Base-by-base conservation (phyloP, 75 land plant species). In the Pinus taeda region DNA sequence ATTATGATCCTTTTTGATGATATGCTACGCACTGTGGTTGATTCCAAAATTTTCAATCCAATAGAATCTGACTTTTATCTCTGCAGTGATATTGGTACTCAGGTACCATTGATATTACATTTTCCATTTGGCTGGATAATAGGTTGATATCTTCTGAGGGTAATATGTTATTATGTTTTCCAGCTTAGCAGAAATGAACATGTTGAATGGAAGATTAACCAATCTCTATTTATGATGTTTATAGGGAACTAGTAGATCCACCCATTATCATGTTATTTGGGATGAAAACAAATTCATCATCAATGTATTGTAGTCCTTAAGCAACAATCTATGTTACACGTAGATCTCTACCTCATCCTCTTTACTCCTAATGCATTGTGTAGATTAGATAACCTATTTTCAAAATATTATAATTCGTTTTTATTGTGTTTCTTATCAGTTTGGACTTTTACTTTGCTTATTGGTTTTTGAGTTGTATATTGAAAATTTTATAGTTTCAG, bases 221-320 rank as follows among this genome's bases (percentile, higher is more conserved):
- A 26, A 55, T 73, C 2, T 22, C 3, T 3, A 6, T 53, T 53
- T 39, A 49, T 14, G 6, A 22, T 33, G 3, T 24, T 67, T 71
- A 21, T 80, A 95, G 95, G 98, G 98, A 56, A 95, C 95, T 3
- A 95, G 95, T 79, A 74, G 98, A 36, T 95, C 98, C 29, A 95
- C 93, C 0, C 98, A 95, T 84, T 95, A 95, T 76, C 98, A 96
- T 84, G 98, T 96, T 9, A 85, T 96, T 13, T 96, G 94, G 97
- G 98, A 96, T 86, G 98, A 93, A 71, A 96, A 96, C 84, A 87
- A 88, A 39, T 93, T 96, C 74, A 80, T 88, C 1, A 93, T 93
- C 33, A 93, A 93, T 79, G 88, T 67, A 15, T 66, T 93, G n/a
- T 91, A 93, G 82, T 80, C 88, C 20, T 85, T 95, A 14, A 95